Evolutionary conservation across 2,329 filamentous ascomycete genomes (phyloP).

Genomic region (Phialophora verrucosa): DNA sequence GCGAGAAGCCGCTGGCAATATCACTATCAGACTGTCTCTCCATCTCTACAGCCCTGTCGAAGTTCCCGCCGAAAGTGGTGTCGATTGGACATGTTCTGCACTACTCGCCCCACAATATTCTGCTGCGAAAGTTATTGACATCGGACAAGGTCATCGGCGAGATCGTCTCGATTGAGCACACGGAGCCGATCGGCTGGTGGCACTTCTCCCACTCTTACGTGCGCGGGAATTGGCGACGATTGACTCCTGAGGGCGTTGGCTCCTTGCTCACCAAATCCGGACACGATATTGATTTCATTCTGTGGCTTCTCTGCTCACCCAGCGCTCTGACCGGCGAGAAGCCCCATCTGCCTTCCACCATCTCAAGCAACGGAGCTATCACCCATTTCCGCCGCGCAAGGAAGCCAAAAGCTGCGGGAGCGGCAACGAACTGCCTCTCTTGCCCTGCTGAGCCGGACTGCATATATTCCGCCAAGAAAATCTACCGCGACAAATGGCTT

Average conservation of each 20-base stretch:
- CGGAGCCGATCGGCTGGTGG: conserved; percentile 95
- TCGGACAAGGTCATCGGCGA: conserved; percentile 80
- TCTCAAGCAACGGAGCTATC: conserved; percentile 77
- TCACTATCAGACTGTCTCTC: conserved; percentile 76
- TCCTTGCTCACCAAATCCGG: conserved; percentile 93
- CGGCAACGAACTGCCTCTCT: conserved; percentile 83
- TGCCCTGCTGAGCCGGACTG: conserved; percentile 78
- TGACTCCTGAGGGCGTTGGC: conserved; percentile 71
- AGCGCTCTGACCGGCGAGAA: conserved; percentile 50
- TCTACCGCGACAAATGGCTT: conserved; percentile 76
- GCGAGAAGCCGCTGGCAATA: conserved; percentile 91
- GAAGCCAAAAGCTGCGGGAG: conserved; percentile 76
- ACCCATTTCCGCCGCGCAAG: conserved; percentile 77
- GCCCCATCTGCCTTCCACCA: conserved; percentile 74
- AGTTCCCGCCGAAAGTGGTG: conserved; percentile 63
- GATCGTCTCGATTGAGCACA: conserved; percentile 84
- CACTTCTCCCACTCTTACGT: conserved; percentile 93
- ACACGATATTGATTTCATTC: conserved; percentile 89
- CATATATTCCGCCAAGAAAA: conserved; percentile 81
- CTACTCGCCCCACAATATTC: conserved; percentile 90
- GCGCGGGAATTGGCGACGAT: conserved; percentile 88
- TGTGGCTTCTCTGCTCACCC: conserved; percentile 88
- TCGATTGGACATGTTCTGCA: conserved; percentile 92
- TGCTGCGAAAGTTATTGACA: conserved; percentile 78
- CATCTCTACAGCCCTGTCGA: conserved; percentile 40